A percentile compares a stretch with the other conserved stretches of the same genome.
These are phyloP conservation scores for Syncephalastrum racemosum DNA, from an alignment of 371 early-diverging fungal species.

Conservation along the genomic window DNA sequence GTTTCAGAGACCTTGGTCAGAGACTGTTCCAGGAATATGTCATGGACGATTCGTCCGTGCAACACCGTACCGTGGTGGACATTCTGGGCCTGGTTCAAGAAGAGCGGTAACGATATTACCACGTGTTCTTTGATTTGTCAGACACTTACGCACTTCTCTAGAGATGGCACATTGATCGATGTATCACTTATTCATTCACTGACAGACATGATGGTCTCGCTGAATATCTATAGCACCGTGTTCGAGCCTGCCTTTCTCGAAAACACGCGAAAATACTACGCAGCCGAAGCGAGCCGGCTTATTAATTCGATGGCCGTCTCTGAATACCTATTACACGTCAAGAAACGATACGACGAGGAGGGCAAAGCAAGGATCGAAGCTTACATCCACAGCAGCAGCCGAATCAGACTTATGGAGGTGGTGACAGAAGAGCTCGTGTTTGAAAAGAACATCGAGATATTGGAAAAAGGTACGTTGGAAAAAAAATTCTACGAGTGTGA, in stretches of 20 bases:
- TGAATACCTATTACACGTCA: constrained; percentile 63
- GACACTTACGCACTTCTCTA: constrained; percentile 12
- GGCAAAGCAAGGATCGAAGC: constrained; percentile 56
- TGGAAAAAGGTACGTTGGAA: constrained; percentile 54
- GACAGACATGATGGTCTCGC: constrained; percentile 78
- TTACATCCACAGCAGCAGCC: constrained; percentile 71
- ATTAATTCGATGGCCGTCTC: constrained; percentile 50
- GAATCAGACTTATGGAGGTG: constrained; percentile 52
- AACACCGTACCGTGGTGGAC: constrained; percentile 35
- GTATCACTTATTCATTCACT: constrained; percentile 61
- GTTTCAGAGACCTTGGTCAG: constrained; percentile 65
- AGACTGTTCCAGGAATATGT: constrained; percentile 65
- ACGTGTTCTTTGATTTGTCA: constrained; percentile 8
- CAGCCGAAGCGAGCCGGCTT: constrained; percentile 57
- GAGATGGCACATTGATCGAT: constrained; percentile 58
- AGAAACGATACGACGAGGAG: constrained; percentile 67
- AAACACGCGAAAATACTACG: constrained; percentile 67
- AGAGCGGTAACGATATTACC: constrained; percentile 43
- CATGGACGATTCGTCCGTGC: constrained; percentile 48
- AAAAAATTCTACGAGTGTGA: not conserved
- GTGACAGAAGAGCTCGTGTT: constrained; percentile 66
- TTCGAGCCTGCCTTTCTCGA: constrained; percentile 72
- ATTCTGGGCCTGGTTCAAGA: constrained; percentile 45
- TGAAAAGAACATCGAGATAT: constrained; percentile 56
- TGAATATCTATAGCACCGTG: constrained; percentile 63